Percentiles rank a stretch among this genome's conserved stretches.
These are phyloP conservation scores for Colletotrichum gigasporum DNA, from an alignment of 2,329 filamentous ascomycete species.

Conservation along the genomic window DNA sequence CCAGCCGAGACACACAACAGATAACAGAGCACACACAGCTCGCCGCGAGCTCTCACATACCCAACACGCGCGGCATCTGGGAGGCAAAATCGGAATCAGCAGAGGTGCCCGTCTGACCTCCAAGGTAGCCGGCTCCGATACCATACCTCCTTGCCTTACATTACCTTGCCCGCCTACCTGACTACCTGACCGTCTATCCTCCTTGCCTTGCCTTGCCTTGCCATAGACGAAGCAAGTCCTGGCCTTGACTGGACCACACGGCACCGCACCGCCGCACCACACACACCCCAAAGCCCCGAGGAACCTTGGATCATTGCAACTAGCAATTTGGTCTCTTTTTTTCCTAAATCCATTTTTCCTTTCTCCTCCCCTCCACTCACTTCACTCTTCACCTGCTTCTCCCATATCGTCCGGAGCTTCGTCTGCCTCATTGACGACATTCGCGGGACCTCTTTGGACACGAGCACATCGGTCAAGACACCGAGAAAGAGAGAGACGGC, in stretches of 20 bases:
- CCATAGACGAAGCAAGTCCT: slow-evolving; percentile 4
- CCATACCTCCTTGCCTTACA: neutral
- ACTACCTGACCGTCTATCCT: no score
- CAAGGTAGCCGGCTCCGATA: neutral
- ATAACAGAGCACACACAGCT: neutral
- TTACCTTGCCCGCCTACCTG: slow-evolving; percentile 1
- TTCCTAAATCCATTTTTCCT: slow-evolving; percentile 2
- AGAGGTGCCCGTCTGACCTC: slow-evolving; percentile 11
- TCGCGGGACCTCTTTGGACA: neutral
- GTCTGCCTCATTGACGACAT: slow-evolving; percentile 4
- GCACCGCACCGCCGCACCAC: slow-evolving; percentile 15
- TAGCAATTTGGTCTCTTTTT: slow-evolving; percentile 21
- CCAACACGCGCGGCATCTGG: neutral
- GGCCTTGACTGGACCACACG: neutral
- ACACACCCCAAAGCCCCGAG: slow-evolving; percentile 24
- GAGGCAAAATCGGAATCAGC: slow-evolving; percentile 7
- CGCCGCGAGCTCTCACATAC: neutral
- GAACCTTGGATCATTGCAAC: slow-evolving; percentile 29
- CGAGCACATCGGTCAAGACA: neutral
- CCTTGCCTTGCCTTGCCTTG: slow-evolving; percentile 2
- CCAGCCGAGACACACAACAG: neutral
- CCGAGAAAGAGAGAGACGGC: no score
- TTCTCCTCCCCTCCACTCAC: slow-evolving; percentile 9
- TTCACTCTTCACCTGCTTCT: neutral
- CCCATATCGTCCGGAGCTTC: slow-evolving; percentile 11